Evolutionary conservation across 495 filamentous ascomycete genomes (phyloP), one percentile per base, ranked within the genome.

Genomic region (Lepraria neglecta): DNA sequence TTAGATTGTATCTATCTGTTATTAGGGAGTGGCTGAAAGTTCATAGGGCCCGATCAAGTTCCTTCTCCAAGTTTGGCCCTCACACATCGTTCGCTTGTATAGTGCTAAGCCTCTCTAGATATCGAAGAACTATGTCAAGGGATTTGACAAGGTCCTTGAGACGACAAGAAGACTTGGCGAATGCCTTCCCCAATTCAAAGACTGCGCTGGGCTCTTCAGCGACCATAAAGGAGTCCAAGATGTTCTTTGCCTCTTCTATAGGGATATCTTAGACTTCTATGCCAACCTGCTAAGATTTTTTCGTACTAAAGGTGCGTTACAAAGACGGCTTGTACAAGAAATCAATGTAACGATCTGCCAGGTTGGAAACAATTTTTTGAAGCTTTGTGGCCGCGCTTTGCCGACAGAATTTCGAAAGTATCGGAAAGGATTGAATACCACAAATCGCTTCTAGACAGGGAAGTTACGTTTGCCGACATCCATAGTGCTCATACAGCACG

Each of bases 181-280:
- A 21, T 58, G 55, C 42, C 55, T 58, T 21, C 55, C 55, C 28
- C 55, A 58, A 19, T 58, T 58, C 55, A 58, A 58, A 38, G 43
- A n/a, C 17, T 58, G 40, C 21, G 55, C 40, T 11, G 27, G 38
- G 14, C 55, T 58, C 43, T 58, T 58, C 14, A 28, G 3, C 30
- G 55, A 58, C 4, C 40, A 45, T 12, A 58, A 46, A 27, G 42
- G 42, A 19, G 28, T 58, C 27, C 55, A 38, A 58, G 55, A 45
- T 44, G 28, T 58, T 30, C 42, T 58, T 11, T 46, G 43, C 55
- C 42, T 58, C 42, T 58, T 58, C 28, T 58, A 58, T 15, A 58
- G 43, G 43, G 55, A 58, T 44, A 58, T 58, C n/a, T 38, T 58
- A n/a, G 55, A 58, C 21, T 58, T 58, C 40, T 58, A 58, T 58